Evolutionary conservation across 192 early-diverging fungal species (phyloP), one percentile per base, ranked within the genome.

Genomic region (Gamsiella multidivaricata): DNA sequence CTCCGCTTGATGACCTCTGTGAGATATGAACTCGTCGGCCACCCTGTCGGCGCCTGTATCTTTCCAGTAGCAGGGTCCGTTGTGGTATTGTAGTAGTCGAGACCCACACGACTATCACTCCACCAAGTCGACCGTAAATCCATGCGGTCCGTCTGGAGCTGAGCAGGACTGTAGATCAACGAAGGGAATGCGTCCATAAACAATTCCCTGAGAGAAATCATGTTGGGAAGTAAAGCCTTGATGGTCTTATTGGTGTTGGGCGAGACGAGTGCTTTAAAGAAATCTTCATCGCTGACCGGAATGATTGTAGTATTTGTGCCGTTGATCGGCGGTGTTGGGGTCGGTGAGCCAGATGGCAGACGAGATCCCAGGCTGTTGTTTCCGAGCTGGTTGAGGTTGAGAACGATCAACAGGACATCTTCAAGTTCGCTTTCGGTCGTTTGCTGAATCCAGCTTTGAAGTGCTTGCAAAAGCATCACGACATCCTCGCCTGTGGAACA

Each of bases 31-130:
- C 74, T 78, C 2, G 74, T 78, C n/a, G 74, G 74, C 74, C 74
- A 78, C 10, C 74, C 74, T 18, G 65, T 64, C 6, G 58, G 36
- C 18, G 74, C 53, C 3, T 42, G 53, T 2, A 56, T 29, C 10
- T 33, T 51, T 22, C 61, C 54, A 18, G 74, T 69, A 2, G 17
- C 26, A 3, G 59, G 53, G 33, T 78, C 55, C 1, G 20, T 54
- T 2, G 74, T 64, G 3, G 66, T 69, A 14, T 78, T 78, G 37
- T 78, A 78, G 36, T 78, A 78, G 46, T 78, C 74, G 12, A 64
- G 8, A 9, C 74, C 74, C n/a, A 78, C 74, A 9, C 28, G 37
- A 14, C 54, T 46, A n/a, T n/a, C 3, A 36, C 53, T 62, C 74
- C 74, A 78, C 74, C 74, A 78, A n/a, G 23, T 64, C 3, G 41